Evolutionary conservation across 2,329 filamentous ascomycete species (phyloP).

Genomic region (Ascochyta koolunga): DNA sequence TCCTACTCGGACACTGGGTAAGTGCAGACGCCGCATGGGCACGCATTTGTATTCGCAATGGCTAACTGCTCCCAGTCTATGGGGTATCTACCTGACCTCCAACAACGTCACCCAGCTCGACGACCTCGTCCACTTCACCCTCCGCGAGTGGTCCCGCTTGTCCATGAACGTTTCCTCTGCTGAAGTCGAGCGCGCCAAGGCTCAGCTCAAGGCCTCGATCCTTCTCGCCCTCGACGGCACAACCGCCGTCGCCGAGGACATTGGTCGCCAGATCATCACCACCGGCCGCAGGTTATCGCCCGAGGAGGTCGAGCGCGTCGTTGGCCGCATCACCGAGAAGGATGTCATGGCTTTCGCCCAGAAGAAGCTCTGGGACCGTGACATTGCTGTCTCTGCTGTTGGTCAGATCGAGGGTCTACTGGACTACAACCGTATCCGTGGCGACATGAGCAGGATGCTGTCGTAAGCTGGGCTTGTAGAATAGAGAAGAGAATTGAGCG

Average conservation of each 20-base stretch:
- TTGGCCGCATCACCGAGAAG: conserved; percentile 89
- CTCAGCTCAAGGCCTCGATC: conserved; percentile 97
- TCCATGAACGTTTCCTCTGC: conserved; percentile 85
- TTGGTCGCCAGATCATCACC: conserved; percentile 97
- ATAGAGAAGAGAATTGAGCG: conserved; percentile 14
- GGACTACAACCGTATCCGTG: conserved; percentile 78
- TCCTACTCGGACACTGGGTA: conserved; percentile 99
- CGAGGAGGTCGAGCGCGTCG: conserved; percentile 91
- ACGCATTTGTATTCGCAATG: background rate
- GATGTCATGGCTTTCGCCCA: conserved; percentile 97
- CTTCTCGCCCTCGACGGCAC: conserved; percentile 97
- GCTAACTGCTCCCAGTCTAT: conserved; percentile 71
- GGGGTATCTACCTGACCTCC: conserved; percentile 98
- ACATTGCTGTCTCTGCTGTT: conserved; percentile 91
- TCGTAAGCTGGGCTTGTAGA: conserved; percentile 32
- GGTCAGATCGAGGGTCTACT: conserved; percentile 86
- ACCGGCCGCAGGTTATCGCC: conserved; percentile 91
- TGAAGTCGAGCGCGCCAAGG: conserved; percentile 97
- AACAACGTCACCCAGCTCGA: conserved; percentile 88
- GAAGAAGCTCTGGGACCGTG: conserved; percentile 96
- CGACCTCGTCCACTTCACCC: conserved; percentile 96
- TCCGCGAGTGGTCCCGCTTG: conserved; percentile 97
- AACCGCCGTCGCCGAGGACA: conserved; percentile 96
- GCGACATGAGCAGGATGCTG: conserved; percentile 83
- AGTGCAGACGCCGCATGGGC: conserved; percentile 44